phyloP scores from a whole-genome alignment of 2,329 filamentous ascomycete genomes.

The Diaporthe helianthi region DNA sequence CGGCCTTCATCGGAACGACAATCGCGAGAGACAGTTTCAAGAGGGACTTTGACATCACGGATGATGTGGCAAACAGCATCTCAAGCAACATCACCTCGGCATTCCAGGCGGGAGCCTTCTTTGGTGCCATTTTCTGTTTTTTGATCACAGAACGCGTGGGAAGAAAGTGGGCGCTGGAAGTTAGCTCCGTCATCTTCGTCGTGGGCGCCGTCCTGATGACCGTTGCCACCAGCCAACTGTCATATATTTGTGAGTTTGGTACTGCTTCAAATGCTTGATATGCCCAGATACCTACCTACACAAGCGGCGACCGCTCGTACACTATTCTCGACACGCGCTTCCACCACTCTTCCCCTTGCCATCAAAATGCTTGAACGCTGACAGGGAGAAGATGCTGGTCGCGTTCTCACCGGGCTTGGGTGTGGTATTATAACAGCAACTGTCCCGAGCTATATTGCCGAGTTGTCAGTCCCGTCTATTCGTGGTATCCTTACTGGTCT shows the following conservation, averaged over 20 bases:
- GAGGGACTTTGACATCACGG: constrained; percentile 50
- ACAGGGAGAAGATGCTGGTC: constrained; percentile 62
- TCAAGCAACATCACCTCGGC: constrained; percentile 56
- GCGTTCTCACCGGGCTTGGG: constrained; percentile 64
- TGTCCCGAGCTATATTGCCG: constrained; percentile 69
- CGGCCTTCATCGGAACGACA: constrained; percentile 61
- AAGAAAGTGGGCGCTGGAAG: constrained; percentile 57
- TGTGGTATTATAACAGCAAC: constrained; percentile 64
- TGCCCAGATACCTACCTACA: background rate
- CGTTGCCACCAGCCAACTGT: constrained; percentile 49
- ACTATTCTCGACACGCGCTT: too few species aligned
- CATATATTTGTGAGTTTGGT: constrained; percentile 52
- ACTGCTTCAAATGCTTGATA: too few species aligned
- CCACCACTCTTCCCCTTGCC: constrained; percentile 50
- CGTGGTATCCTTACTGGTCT: constrained; percentile 64
- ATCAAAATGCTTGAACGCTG: constrained; percentile 48
- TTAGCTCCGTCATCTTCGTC: constrained; percentile 52
- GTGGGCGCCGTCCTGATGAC: constrained; percentile 53
- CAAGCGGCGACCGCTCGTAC: background rate
- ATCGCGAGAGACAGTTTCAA: constrained; percentile 58
- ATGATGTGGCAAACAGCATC: constrained; percentile 46
- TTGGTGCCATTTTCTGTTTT: constrained; percentile 58
- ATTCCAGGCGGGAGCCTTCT: constrained; percentile 59
- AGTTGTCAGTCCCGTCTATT: constrained; percentile 64
- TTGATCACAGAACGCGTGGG: constrained; percentile 56